Base-by-base conservation (phyloP, 2,329 filamentous ascomycete genomes). In the Xylaria hypoxylon region DNA sequence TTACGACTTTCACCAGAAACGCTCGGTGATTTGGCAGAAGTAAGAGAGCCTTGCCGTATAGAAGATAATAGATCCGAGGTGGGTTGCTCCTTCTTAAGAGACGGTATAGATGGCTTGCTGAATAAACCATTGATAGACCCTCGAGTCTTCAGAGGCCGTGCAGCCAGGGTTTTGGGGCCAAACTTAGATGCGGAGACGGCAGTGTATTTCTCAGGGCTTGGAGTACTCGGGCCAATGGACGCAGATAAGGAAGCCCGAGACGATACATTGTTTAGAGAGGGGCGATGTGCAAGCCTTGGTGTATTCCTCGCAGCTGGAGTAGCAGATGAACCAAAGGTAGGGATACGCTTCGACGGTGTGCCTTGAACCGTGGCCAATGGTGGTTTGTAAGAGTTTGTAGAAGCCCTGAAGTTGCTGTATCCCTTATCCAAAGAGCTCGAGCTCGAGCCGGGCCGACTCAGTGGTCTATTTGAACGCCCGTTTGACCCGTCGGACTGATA, bases 401-500 rank as follows among this genome's bases (percentile, higher is more conserved):
- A 81, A 15, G 82, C 77, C 28, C 83, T 80, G 57, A 84, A 81
- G 73, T 77, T 83, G 3, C 75, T 70, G 13, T 77, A 71, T 60
- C 74, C 65, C 68, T 74, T 78, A 68, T 80, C 86, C 71, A 77
- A 81, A 71, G 76, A 83, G 67, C 80, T 87, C 38, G 81, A 82
- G 72, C 83, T 86, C 2, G 87, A 88, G 1, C 85, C 84, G 7
- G 84, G 87, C 24, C 87, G 83, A 72, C 84, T 87, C 4, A 80
- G 80, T 42, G 83, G 83, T 33, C 83, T 82, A 24, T 85, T 85
- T 0, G 80, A 79, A 17, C 84, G 80, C 31, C 80, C 81, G 79
- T 75, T 86, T 77, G 84, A 91, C 71, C 75, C 85, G 80, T 81
- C 92, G 80, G 77, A 89, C 75, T 77, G 90, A 83, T 80, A 90